Base-by-base conservation (phyloP, 148 eudicot genomes). In the Suaeda aralocaspica region DNA sequence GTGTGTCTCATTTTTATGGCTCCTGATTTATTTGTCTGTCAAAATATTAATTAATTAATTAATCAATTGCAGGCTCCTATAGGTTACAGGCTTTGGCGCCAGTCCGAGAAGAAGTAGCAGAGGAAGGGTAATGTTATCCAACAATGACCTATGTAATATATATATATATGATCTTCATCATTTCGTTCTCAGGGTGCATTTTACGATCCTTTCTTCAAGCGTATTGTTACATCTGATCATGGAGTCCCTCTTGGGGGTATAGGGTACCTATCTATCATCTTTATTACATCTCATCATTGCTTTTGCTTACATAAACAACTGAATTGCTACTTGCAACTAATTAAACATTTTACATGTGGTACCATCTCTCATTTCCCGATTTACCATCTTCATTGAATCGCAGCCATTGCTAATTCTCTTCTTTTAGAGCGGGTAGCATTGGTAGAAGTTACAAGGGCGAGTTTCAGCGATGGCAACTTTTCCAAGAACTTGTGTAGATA, bases 171-270 rank as follows among this genome's bases (percentile, higher is more conserved):
- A n/a, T n/a, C n/a, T 8, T n/a, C n/a, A n/a, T n/a, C 61, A 42
- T 77, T 77, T 22, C 41, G 63, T 55, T 63, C 75, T 78, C 85
- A 94, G 98, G 89, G 77, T 30, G 78, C 73, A 73, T 74, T 84
- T 68, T 72, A 89, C 33, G 77, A 91, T 85, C 98, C 98, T 69
- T 94, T 94, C 67, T 30, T 50, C 63, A 89, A 72, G 74, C 89
- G 91, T 14, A 26, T 19, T 42, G 62, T 84, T 74, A 72, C 97
- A 72, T 84, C 97, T 63, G 88, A 86, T 67, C 95, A 89, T 70
- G 98, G 97, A 41, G 87, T 87, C 74, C 98, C 98, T 67, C 69
- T 94, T 51, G 97, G 98, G 78, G 98, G 98, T 61, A 87, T 94
- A 28, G 98, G 98, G 98, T 94, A 84, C 74, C 80, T 77, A 18